Conservation (phyloP, 371 early-diverging fungal species). For the Astathelohania contejeani region DNA sequence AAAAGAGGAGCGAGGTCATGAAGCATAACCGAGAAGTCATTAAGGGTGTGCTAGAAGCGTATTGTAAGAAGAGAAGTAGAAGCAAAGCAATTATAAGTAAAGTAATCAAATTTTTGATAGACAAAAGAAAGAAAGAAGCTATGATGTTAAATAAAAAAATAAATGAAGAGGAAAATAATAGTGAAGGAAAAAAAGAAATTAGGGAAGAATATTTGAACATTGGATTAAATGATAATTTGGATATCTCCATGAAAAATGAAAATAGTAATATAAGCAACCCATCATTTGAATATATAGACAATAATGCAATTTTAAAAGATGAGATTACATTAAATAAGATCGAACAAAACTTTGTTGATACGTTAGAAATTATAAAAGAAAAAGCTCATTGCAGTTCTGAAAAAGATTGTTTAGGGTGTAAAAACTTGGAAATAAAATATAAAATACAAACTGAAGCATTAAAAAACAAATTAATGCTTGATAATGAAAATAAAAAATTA, state of each 20-base stretch:
- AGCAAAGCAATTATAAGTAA: background rate
- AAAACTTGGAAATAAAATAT: conserved; percentile 31
- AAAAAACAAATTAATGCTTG: conserved; percentile 14
- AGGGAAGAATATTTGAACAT: background rate
- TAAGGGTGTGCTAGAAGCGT: too few relatives aligned
- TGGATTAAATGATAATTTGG: background rate
- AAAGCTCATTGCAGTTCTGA: too few relatives aligned
- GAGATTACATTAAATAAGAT: too few relatives aligned
- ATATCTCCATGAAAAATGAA: background rate
- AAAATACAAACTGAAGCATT: conserved; percentile 29
- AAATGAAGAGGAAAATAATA: background rate
- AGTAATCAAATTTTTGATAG: background rate
- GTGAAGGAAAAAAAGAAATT: background rate
- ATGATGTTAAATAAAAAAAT: background rate
- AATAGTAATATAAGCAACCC: background rate
- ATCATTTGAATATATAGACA: background rate
- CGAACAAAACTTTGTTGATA: too few relatives aligned
- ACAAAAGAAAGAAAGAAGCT: background rate
- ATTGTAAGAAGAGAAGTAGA: background rate
- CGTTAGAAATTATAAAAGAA: too few relatives aligned
- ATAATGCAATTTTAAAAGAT: too few relatives aligned
- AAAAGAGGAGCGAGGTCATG: background rate
- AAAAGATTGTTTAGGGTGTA: conserved; percentile 12
- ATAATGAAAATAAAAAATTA: conserved; percentile 4
- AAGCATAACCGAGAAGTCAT: too few relatives aligned